Percentiles rank a stretch among this genome's conserved stretches.
Evolutionary conservation across 495 filamentous ascomycete genomes (phyloP).

Genomic region (Penicillium pulvis): DNA sequence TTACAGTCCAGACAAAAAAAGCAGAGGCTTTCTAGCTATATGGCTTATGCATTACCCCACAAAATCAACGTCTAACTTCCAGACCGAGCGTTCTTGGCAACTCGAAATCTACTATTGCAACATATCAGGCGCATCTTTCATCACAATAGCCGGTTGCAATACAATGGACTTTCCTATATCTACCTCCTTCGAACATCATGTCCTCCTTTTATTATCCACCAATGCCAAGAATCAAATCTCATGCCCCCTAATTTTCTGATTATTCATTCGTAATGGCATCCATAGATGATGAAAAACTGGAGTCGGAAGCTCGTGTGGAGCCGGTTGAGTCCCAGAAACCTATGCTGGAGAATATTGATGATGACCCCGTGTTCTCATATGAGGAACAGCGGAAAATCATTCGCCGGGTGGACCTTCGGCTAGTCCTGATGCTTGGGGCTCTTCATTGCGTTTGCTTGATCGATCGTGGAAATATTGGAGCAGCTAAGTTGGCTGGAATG

Average conservation of each 20-base stretch:
- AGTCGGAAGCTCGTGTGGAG: constrained; percentile 5
- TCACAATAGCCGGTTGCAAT: neutral
- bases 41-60: neutral
- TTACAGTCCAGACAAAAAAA: neutral
- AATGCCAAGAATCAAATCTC: neutral
- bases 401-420: constrained; percentile 17
- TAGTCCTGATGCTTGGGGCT: constrained; percentile 24
- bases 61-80: neutral
- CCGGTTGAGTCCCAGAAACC: constrained; percentile 10
- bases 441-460: constrained; percentile 23
- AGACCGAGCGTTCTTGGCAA: neutral
- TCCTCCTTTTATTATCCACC: neutral
- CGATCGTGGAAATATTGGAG: constrained; percentile 20
- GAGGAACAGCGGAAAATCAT: constrained; percentile 24
- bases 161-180: neutral
- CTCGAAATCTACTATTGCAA: constrained; percentile 5
- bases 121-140: constrained; percentile 13
- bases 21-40: neutral
- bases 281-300: constrained; percentile 7
- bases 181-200: neutral
- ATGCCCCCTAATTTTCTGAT: neutral
- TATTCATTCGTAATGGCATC: neutral
- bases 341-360: constrained; percentile 8
- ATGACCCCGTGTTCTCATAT: constrained; percentile 17
- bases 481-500: constrained; percentile 24